Evolutionary conservation across 2,329 filamentous ascomycete genomes (phyloP), one percentile per base, ranked within the genome.

Genomic region (Monosporascus sp.): DNA sequence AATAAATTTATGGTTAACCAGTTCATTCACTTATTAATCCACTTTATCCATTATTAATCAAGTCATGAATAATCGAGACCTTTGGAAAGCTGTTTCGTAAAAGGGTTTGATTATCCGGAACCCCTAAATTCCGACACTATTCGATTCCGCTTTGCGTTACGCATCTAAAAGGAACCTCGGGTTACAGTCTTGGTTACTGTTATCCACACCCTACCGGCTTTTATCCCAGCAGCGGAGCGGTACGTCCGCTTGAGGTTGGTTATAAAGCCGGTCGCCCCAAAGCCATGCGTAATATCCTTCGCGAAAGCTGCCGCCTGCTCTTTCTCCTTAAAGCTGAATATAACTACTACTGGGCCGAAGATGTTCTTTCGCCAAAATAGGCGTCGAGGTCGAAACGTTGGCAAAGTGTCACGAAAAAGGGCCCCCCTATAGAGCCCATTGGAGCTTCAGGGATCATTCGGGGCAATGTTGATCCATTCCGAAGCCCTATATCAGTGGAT

Each of bases 251-350:
- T 76, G 50, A 87, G 72, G 61, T 85, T 78, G 52, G 79, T 72
- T 0, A 78, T 87, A 60, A 87, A 88, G 2, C 88, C 68, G 0
- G 84, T 79, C 9, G 79, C 78, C 2, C 80, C 84, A 0, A 87
- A 74, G 1, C 84, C 84, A 58, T 85, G 87, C 0, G 76, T 78
- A 0, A 79, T 81, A 62, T 85, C 68, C 43, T 78, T 78, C 14
- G 75, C 75, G 52, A 76, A 59, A 14, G 43, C 50, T n/a, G 78
- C 61, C 0, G 73, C 75, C 37, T 77, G 72, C 3, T 67, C 67
- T 52, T 77, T 74, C 0, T 69, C 66, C 56, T 68, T 67, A 61
- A 78, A 78, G 2, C 68, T 65, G 5, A 68, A 70, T 2, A 78
- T 67, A 3, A 70, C 70, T 11, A 72, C 73, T n/a, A 78, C 70